Evolutionary conservation across 1,139 yeast genomes (phyloP).

Genomic region (Magnusiomyces tetraspermus): DNA sequence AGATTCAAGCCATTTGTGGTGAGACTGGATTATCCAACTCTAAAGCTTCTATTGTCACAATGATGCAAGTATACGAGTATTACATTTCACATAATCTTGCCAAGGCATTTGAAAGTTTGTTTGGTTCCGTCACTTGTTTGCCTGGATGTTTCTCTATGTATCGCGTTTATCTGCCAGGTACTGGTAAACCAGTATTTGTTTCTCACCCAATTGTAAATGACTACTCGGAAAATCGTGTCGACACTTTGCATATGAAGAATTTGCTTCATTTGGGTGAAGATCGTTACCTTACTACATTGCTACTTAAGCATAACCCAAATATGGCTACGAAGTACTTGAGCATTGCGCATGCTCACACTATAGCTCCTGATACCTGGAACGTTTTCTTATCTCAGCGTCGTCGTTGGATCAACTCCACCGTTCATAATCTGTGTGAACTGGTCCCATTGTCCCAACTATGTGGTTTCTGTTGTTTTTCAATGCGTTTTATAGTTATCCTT

Average conservation of each 20-base stretch:
- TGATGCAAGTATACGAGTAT: slow-evolving; percentile 38
- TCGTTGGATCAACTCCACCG: slow-evolving; percentile 39
- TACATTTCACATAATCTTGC: slow-evolving; percentile 37
- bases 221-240: slow-evolving; percentile 33
- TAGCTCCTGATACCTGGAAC: slow-evolving; percentile 38
- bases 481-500: slow-evolving; percentile 36
- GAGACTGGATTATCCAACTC: slow-evolving; percentile 36
- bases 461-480: slow-evolving; percentile 38
- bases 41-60: slow-evolving; percentile 33
- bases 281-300: slow-evolving; percentile 35
- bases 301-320: slow-evolving; percentile 34
- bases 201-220: slow-evolving; percentile 33
- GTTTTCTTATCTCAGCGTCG: slow-evolving; percentile 36
- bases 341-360: slow-evolving; percentile 35
- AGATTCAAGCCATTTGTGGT: slow-evolving; percentile 36
- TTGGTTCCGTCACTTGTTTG: slow-evolving; percentile 36
- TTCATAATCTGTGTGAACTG: slow-evolving; percentile 36
- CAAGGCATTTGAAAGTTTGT: slow-evolving; percentile 36
- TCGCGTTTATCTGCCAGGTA: slow-evolving; percentile 33
- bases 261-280: slow-evolving; percentile 37
- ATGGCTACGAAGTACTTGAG: slow-evolving; percentile 35
- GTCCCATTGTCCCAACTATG: slow-evolving; percentile 36
- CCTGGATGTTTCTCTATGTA: slow-evolving; percentile 39
- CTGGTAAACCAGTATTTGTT: slow-evolving; percentile 33
- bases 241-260: slow-evolving; percentile 37